Base-by-base conservation (phyloP, 2,329 filamentous ascomycete genomes). In the Neopestalotiopsis clavispora region DNA sequence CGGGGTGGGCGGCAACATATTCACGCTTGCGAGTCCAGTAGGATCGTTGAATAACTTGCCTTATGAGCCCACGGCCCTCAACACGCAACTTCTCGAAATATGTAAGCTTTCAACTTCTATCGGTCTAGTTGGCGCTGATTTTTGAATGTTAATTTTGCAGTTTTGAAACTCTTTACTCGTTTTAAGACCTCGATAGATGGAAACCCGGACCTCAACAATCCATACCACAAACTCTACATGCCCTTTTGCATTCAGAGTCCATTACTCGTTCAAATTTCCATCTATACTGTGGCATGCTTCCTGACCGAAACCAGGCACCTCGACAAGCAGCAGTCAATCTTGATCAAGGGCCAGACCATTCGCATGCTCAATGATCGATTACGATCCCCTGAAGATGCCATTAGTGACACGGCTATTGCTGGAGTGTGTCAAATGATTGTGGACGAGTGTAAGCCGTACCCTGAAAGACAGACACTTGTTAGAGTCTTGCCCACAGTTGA, bases 171-270 rank as follows among this genome's bases (percentile, higher is more conserved):
- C 3, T 62, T 67, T 17, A 14, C 58, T 17, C 66, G 66, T 17
- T 67, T 67, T 57, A 67, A 67, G 34, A 32, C 58, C 0, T 67
- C 66, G 9, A n/a, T 67, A 17, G 66, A 67, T 14, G 66, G 66
- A 4, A 49, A 52, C 23, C 66, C 66, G 28, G 68, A 69, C 49
- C 34, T 62, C 9, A 23, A 59, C 14, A 58, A 49, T 23, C 42
- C 65, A 38, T 69, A 67, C 34, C 57, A 67, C 65, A 67, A 69
- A n/a, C 28, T 56, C 17, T 69, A 67, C 23, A 52, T 69, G 65
- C 68, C 68, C 2, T 67, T 69, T 34, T 67, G 68, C 60, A 63
- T 69, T 13, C 68, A 69, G 23, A 67, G 40, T 23, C 68, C 68
- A 9, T 30, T 69, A 10, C 68, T 69, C 7, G 65, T 65, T n/a